phyloP scores from a whole-genome alignment of 108 stramenopile genomes.

The Nitzschia sp. region DNA sequence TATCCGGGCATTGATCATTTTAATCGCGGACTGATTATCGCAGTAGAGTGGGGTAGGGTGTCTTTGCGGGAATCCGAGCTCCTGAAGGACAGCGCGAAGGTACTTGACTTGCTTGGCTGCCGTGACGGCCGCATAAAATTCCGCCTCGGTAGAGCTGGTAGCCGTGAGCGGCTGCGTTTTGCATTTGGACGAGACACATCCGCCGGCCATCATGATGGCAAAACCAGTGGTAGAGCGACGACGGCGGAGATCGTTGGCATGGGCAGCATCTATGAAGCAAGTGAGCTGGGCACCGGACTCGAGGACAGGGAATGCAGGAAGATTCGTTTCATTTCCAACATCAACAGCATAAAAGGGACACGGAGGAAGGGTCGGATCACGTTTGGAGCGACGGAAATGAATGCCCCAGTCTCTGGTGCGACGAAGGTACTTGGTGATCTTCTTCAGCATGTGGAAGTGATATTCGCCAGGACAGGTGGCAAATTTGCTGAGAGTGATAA shows the following conservation, averaged over 20 bases:
- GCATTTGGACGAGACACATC: too few relatives aligned
- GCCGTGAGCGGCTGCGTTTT: too few relatives aligned
- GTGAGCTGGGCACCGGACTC: background rate
- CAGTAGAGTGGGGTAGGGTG: slow-evolving; percentile 27
- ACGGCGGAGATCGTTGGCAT: slow-evolving; percentile 43
- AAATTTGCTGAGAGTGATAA: too few relatives aligned
- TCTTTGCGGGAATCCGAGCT: slow-evolving; percentile 33
- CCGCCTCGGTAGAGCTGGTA: too few relatives aligned
- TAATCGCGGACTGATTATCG: slow-evolving; percentile 19
- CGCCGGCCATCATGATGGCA: too few relatives aligned
- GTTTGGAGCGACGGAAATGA: background rate
- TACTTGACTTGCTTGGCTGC: too few relatives aligned
- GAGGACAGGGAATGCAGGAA: slow-evolving; percentile 1
- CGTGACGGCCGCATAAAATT: slow-evolving; percentile 4
- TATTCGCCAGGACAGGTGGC: too few relatives aligned
- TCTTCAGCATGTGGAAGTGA: slow-evolving; percentile 22
- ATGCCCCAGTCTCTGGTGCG: slow-evolving; percentile 7
- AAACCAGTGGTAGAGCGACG: too few relatives aligned
- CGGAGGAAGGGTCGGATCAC: slow-evolving; percentile 9
- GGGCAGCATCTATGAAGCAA: slow-evolving; percentile 31
- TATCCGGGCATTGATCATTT: slow-evolving; percentile 23
- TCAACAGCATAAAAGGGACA: background rate
- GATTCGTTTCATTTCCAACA: background rate
- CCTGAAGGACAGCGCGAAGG: slow-evolving; percentile 33
- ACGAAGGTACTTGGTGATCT: too few relatives aligned